phyloP scores from a whole-genome alignment of 192 early-diverging fungal species.

The Coemansia sp. region DNA sequence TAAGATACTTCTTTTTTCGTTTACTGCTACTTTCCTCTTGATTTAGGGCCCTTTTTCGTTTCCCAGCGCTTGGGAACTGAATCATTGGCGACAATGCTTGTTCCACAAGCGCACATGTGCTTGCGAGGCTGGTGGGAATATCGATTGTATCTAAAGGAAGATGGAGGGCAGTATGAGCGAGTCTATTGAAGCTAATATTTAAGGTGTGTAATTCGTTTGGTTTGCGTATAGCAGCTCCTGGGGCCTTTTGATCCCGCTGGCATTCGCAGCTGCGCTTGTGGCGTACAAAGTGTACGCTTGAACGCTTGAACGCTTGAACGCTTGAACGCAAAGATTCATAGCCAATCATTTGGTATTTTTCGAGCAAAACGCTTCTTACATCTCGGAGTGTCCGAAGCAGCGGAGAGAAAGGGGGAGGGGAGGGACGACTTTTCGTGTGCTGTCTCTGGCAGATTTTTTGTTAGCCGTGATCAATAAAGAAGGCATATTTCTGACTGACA shows the following conservation, averaged over 20 bases:
- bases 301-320: background rate
- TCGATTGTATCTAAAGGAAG: too few species aligned
- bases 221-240: constrained; percentile 51
- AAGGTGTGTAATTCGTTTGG: too few species aligned
- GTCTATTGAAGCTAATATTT: too few species aligned
- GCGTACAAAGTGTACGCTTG: constrained; percentile 58
- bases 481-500: too few species aligned
- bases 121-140: background rate
- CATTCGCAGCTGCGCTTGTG: constrained; percentile 52
- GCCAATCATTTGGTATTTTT: too few species aligned
- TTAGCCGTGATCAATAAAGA: too few species aligned
- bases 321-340: background rate
- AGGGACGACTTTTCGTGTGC: too few species aligned
- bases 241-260: constrained; percentile 57
- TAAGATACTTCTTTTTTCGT: constrained; percentile 5
- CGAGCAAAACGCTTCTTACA: too few species aligned
- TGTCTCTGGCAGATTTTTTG: too few species aligned
- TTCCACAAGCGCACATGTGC: background rate
- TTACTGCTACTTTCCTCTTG: background rate
- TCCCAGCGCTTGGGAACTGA: background rate
- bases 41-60: too few species aligned
- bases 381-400: background rate
- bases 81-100: background rate
- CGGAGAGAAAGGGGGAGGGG: too few species aligned
- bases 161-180: too few species aligned